Evolutionary conservation across 768 basidiomycete genomes (phyloP), one percentile per base, ranked within the genome.

Genomic region (Heimioporus sp.): DNA sequence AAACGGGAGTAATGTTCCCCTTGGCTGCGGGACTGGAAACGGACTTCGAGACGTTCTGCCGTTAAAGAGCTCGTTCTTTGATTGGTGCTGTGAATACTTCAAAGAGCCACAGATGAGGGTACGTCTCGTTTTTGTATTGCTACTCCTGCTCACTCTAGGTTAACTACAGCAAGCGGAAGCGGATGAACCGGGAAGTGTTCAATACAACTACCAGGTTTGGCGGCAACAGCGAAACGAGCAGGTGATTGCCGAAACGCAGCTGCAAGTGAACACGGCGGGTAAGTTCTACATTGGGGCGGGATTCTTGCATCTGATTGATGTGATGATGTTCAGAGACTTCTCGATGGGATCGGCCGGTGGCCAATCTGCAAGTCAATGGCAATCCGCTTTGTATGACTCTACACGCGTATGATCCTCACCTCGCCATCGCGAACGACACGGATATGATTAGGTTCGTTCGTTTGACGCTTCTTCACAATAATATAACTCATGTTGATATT

Each of bases 21-120:
- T 90, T 20, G 90, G 90, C 5, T 68, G 91, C 28, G 90, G 90
- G 4, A 91, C 90, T 10, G 89, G 90, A 20, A 75, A 81, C 10
- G 88, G 88, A 10, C 86, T 94, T 50, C 80, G 88, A 52, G 90
- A 96, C 67, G 82, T 88, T 3, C 68, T 98, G 56, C 97, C 97
- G 0, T 70, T 99, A 62, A 92, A 91, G 71, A 95, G 92, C 64
- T 77, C 82, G 10, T 96, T 91, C 72, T 99, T 87, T 65, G 96
- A 98, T 64, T 98, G 93, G 91, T 93, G 93, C 53, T 82, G 84
- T 62, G 95, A 98, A 65, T 98, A 98, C 67, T 99, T 98, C 75
- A 93, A 89, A 56, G 95, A 98, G 67, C 93, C 96, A 4, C 97
- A 99, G 69, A 98, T 99, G 96, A 86, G 92, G 77, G 94, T 96